Base-by-base conservation (phyloP, 176 grass and related monocot genomes). In the Avena atlantica region DNA sequence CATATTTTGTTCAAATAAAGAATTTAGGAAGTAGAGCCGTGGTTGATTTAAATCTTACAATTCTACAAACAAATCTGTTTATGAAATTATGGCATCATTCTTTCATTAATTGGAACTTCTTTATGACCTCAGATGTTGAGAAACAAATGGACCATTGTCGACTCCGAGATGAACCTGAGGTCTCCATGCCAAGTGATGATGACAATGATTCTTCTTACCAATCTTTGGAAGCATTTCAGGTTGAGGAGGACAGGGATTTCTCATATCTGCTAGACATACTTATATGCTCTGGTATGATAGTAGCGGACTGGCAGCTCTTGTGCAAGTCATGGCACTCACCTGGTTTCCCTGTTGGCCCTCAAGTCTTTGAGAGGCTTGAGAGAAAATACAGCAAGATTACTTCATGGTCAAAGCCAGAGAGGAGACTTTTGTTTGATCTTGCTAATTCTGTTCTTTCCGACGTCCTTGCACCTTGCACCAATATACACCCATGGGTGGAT, bases 241-340 rank as follows among this genome's bases (percentile, higher is more conserved):
- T 93, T 51, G 93, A 91, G 74, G 93, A 92, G 78, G 89, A 90
- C 44, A 89, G 93, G 64, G 86, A 92, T 70, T 92, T 92, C 77
- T 95, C 91, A 1, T 93, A 93, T 84, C 74, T 95, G 21, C 87
- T 95, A 73, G 93, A 95, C 75, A 83, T 95, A 36, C 85, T 95
- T 37, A 89, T 93, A 70, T 55, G 75, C 74, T 93, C 84, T 27
- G 91, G 93, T 82, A 80, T 89, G 74, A 62, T 83, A 88, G 37
- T 81, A 6, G 36, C 81, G 8, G 86, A 91, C 64, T 87, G 63
- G 74, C 80, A 89, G 48, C 89, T 84, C 45, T 52, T 91, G 57
- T 93, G 85, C 78, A 87, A 89, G 47, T 74, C 88, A 85, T 90
- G 88, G 79, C 78, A 91, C 84, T 83, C 21, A 12, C 78, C 74